These are phyloP conservation scores for Magnusiomyces starmeri DNA, from an alignment of 1,139 yeast genomes.

Conservation along the genomic window DNA sequence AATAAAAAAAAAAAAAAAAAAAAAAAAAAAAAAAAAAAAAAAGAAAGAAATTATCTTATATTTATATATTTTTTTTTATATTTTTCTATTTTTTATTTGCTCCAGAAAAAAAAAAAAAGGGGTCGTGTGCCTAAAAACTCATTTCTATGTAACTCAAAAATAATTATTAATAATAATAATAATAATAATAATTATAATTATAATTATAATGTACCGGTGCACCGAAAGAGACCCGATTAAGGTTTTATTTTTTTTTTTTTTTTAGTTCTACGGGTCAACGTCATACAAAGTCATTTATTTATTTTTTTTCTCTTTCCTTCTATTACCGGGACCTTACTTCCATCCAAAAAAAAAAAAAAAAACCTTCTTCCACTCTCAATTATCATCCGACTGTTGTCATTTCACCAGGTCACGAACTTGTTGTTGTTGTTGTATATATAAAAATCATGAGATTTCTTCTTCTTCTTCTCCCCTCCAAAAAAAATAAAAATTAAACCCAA, in stretches of 20 bases:
- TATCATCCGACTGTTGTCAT: too few relatives aligned
- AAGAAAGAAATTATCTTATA: not conserved
- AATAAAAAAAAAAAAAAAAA: not conserved
- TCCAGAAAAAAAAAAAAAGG: not conserved
- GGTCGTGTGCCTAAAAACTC: not conserved
- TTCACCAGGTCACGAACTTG: too few relatives aligned
- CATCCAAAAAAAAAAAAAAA: too few relatives aligned
- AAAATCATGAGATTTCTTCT: too few relatives aligned
- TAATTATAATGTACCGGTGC: not conserved
- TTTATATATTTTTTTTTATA: not conserved
- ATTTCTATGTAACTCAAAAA: too few relatives aligned
- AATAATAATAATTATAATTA: too few relatives aligned
- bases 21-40: too few relatives aligned
- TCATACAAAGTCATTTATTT: not conserved
- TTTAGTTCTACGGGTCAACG: not conserved
- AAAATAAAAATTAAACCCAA: not conserved
- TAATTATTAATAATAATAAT: too few relatives aligned
- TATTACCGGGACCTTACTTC: too few relatives aligned
- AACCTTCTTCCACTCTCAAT: too few relatives aligned
- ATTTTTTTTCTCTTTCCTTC: too few relatives aligned
- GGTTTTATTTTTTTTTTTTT: not conserved
- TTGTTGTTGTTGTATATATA: too few relatives aligned
- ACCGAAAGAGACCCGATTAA: not conserved
- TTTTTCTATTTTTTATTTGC: not conserved
- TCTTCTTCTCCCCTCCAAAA: not conserved